Conservation (phyloP, 371 early-diverging fungal species). For the Mortierella sp. region DNA sequence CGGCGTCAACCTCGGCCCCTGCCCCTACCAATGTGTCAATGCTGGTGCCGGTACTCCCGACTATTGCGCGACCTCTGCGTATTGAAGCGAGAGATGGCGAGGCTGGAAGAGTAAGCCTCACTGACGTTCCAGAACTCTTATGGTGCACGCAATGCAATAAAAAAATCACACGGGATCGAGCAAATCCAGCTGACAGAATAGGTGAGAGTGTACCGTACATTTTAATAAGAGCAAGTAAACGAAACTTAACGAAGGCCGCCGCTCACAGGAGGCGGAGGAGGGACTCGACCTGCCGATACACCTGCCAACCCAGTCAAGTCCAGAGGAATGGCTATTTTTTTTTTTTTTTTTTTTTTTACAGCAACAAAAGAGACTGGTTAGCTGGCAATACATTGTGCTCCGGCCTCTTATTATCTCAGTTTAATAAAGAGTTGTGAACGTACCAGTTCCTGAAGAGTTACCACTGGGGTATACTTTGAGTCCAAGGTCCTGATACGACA, state of each 20-base stretch:
- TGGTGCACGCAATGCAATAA: background rate
- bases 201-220: background rate
- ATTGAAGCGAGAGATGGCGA: background rate
- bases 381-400: no score
- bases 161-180: background rate
- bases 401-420: no score
- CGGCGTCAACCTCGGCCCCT: slow-evolving; percentile 23
- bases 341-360: no score
- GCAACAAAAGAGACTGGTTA: background rate
- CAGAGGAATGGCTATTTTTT: slow-evolving; percentile 28
- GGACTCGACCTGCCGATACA: slow-evolving; percentile 27
- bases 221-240: background rate
- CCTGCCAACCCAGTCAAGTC: slow-evolving; percentile 33
- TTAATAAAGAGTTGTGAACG: background rate
- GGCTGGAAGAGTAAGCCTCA: background rate
- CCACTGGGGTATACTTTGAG: slow-evolving; percentile 45
- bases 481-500: slow-evolving; percentile 14
- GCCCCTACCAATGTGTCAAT: slow-evolving; percentile 20
- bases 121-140: background rate
- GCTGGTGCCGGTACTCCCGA: slow-evolving; percentile 7
- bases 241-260: slow-evolving; percentile 27
- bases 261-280: slow-evolving; percentile 37
- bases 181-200: background rate
- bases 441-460: slow-evolving; percentile 42
- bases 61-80: slow-evolving; percentile 15